These are phyloP conservation scores for Pseudisothecium myosuroides DNA, from an alignment of 225 moss, liverwort and hornwort genomes.

Conservation along the genomic window DNA sequence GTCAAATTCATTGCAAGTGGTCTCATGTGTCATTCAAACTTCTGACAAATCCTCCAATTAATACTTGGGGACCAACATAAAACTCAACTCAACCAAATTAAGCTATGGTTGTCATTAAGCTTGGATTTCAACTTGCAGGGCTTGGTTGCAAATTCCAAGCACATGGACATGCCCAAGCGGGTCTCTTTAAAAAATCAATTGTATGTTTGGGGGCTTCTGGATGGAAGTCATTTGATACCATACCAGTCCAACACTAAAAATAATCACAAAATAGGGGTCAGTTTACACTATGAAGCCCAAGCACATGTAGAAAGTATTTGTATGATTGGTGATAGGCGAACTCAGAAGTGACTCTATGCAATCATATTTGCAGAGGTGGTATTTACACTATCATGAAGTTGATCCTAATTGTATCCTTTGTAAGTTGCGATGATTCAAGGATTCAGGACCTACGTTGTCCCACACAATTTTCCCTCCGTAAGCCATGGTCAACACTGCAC, in stretches of 20 bases:
- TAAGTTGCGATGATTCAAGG: conserved; percentile 1
- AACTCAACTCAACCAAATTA: background rate
- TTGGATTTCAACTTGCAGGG: background rate
- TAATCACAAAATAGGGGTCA: background rate
- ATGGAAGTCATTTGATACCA: background rate
- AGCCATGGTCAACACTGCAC: conserved; percentile 32
- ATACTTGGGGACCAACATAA: background rate
- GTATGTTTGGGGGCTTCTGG: too few relatives aligned
- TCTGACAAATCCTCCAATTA: background rate
- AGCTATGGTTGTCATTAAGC: background rate
- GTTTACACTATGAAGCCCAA: background rate
- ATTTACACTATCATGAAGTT: background rate
- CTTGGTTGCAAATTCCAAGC: background rate
- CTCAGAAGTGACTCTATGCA: background rate
- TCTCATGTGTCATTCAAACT: background rate
- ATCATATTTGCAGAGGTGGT: background rate
- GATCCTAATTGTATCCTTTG: conserved; percentile 29
- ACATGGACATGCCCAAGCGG: background rate
- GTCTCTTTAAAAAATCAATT: background rate
- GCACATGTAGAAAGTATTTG: background rate
- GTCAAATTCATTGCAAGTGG: background rate
- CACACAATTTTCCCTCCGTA: conserved; percentile 67
- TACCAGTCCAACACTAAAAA: background rate
- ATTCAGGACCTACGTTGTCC: conserved; percentile 47
- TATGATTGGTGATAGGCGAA: too few relatives aligned